These are phyloP conservation scores for Rhodotorula sp. DNA, from an alignment of 1,284 basidiomycete species.

Conservation along the genomic window DNA sequence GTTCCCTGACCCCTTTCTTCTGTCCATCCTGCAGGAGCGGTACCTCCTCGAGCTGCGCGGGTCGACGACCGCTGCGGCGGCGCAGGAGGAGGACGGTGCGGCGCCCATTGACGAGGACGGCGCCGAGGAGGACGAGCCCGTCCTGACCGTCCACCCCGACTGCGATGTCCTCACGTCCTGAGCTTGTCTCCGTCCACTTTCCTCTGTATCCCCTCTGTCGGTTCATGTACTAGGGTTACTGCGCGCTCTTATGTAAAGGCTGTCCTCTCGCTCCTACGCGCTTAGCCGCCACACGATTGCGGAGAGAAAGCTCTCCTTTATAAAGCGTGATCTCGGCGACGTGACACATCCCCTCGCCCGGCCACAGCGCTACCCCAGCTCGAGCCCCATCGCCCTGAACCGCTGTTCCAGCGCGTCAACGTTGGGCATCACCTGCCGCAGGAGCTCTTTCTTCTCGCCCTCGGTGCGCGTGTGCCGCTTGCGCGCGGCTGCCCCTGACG, in stretches of 20 bases:
- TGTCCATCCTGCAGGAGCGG: slow-evolving; percentile 63
- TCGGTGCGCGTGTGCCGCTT: slow-evolving; percentile 10
- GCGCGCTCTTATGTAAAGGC: too few species aligned
- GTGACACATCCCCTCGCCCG: too few species aligned
- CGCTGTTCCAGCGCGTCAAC: slow-evolving; percentile 40
- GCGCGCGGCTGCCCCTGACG: too few species aligned
- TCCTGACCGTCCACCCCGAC: slow-evolving; percentile 45
- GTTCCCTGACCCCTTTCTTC: neutral
- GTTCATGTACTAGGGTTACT: neutral
- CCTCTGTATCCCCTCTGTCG: neutral
- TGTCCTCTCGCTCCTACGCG: too few species aligned
- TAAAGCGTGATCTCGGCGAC: too few species aligned
- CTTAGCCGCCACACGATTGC: too few species aligned
- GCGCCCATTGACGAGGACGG: slow-evolving; percentile 25
- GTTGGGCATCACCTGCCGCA: slow-evolving; percentile 40
- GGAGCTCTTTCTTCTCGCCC: slow-evolving; percentile 35
- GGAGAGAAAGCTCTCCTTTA: too few species aligned
- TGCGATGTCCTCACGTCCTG: slow-evolving; percentile 35
- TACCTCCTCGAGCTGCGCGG: slow-evolving; percentile 72
- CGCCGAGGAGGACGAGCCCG: slow-evolving; percentile 34
- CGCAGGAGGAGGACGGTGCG: slow-evolving; percentile 1
- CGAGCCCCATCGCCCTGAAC: slow-evolving; percentile 38
- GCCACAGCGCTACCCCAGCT: neutral
- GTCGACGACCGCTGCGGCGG: neutral
- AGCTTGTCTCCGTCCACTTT: neutral